Evolutionary conservation across 2,329 filamentous ascomycete species (phyloP), one percentile per base, ranked within the genome.

Genomic region (Penicillium sp.): DNA sequence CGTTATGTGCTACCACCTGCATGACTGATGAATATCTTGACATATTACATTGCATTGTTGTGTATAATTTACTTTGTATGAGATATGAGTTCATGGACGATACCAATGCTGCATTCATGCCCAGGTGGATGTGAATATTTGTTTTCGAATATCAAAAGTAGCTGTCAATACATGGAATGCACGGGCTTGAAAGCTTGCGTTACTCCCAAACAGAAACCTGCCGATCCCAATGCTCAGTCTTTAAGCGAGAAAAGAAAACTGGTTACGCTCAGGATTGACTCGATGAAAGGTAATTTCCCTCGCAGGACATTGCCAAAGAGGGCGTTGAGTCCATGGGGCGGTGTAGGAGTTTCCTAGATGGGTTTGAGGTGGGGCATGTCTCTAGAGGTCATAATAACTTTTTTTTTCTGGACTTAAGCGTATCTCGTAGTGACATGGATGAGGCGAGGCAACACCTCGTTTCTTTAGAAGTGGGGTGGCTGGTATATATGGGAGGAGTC

Each of bases 231-330:
- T 14, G 11, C 31, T 33, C 5, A 33, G 13, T 16, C 1, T 7
- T 33, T 16, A 5, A 16, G 13, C 6, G 31, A 33, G 29, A 31
- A 31, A 31, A 13, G 4, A 13, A 31, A 13, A 13, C 1, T 2
- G 4, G 0, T 5, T 5, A 29, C 1, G 29, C 31, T 33, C 14
- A 33, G 31, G 5, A 16, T 33, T 16, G 29, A 31, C 29, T 4
- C 1, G 29, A 31, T 13, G 1, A 1, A 31, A 5, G 1, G 3
- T 13, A 0, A 4, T 31, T 0, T 2, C 11, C 31, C 13, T 33
- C 13, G 4, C 31, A 33, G 13, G 31, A 33, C 13, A 2, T 6
- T 33, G 4, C 13, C 4, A 4, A 7, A 16, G 4, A 33, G 13
- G 13, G 5, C 16, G 13, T 33, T 5, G 13, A 33, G 29, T 31